These are phyloP conservation scores for Chalara sp. DNA, from an alignment of 2,329 filamentous ascomycete species.

Conservation along the genomic window DNA sequence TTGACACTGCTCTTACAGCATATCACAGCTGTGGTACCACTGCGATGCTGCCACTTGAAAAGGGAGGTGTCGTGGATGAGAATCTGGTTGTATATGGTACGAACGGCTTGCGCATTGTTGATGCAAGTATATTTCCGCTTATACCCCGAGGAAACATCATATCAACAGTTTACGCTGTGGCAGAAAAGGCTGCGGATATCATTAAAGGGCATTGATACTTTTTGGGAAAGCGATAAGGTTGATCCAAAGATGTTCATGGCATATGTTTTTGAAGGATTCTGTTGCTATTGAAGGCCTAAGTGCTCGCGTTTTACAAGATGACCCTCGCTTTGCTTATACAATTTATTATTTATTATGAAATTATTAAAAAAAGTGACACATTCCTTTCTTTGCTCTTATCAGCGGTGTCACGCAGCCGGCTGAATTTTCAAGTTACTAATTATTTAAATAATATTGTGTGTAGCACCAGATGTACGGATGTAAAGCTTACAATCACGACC, in stretches of 20 bases:
- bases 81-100: conserved; percentile 9
- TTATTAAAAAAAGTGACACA: no score
- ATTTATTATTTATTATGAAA: no score
- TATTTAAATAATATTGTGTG: no score
- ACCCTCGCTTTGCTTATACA: no score
- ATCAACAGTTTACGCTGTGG: conserved; percentile 6
- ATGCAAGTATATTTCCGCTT: conserved; percentile 10
- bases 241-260: background rate
- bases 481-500: no score
- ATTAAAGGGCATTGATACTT: background rate
- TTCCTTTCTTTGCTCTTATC: no score
- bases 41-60: conserved; percentile 3
- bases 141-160: conserved; percentile 5
- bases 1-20: background rate
- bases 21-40: conserved; percentile 1
- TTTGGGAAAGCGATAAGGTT: no score
- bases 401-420: no score
- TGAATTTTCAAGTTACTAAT: no score
- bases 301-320: no score
- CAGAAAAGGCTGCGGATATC: conserved; percentile 8
- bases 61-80: conserved; percentile 11
- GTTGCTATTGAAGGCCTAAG: no score
- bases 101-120: conserved; percentile 7
- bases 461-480: no score
- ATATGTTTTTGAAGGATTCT: background rate